Percentiles rank a stretch among this genome's conserved stretches.
Conservation (phyloP, 139 green algal genomes). For the Asterochloris sp. region DNA sequence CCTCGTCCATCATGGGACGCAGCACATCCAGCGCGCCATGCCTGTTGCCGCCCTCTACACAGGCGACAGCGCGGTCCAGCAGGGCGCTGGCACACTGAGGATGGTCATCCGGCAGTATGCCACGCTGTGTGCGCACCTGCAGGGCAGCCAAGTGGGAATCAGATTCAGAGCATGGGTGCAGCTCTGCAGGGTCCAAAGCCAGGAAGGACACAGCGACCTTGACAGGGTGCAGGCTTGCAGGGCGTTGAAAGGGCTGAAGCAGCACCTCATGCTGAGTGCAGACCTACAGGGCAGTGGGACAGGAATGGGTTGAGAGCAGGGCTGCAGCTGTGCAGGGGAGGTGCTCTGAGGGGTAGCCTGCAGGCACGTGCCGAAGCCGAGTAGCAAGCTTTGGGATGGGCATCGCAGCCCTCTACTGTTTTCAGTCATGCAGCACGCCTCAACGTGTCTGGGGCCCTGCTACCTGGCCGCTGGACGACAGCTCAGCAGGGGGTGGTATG, state of each 20-base stretch:
- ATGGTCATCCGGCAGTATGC: constrained; percentile 45
- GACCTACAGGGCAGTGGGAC: background rate
- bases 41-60: constrained; percentile 14
- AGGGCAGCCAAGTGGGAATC: background rate
- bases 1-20: constrained; percentile 21
- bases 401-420: too few species aligned
- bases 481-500: too few species aligned
- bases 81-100: constrained; percentile 7
- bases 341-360: too few species aligned
- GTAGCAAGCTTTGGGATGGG: too few species aligned
- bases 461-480: too few species aligned
- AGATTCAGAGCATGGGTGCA: background rate
- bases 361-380: too few species aligned
- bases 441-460: too few species aligned
- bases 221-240: background rate
- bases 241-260: background rate
- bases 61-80: constrained; percentile 16
- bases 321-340: background rate
- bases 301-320: background rate
- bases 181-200: background rate
- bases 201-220: background rate
- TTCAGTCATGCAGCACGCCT: too few species aligned
- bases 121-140: constrained; percentile 44
- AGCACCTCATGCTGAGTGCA: background rate
- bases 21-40: constrained; percentile 5